Conservation (phyloP, 192 early-diverging fungal genomes). For the Coemansia sp. region DNA sequence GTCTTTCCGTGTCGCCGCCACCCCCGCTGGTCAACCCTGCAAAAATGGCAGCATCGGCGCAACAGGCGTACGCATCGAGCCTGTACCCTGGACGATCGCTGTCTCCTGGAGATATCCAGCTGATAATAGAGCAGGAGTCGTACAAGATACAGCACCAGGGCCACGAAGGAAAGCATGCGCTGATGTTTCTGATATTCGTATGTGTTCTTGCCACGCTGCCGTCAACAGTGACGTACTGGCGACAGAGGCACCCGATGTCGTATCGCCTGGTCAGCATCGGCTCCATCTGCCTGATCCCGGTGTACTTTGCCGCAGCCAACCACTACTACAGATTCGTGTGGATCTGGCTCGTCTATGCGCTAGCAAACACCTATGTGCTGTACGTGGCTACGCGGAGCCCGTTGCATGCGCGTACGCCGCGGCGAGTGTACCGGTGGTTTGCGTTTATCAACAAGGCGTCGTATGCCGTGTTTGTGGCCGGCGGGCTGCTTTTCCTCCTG, state of each 20-base stretch:
- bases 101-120: slow-evolving; percentile 18
- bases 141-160: slow-evolving; percentile 35
- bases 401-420: slow-evolving; percentile 36
- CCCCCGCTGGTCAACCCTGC: slow-evolving; percentile 1
- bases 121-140: slow-evolving; percentile 23
- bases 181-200: slow-evolving; percentile 47
- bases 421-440: slow-evolving; percentile 53
- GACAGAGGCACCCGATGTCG: slow-evolving; percentile 33
- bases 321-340: slow-evolving; percentile 39
- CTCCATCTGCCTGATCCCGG: slow-evolving; percentile 47
- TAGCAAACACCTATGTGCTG: slow-evolving; percentile 34
- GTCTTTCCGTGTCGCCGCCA: not conserved
- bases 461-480: slow-evolving; percentile 36
- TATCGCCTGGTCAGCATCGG: slow-evolving; percentile 44
- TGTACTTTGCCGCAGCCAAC: slow-evolving; percentile 43
- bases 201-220: slow-evolving; percentile 45
- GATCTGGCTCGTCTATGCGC: slow-evolving; percentile 36
- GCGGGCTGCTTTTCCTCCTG: slow-evolving; percentile 29
- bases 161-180: slow-evolving; percentile 37
- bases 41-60: slow-evolving; percentile 23
- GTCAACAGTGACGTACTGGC: slow-evolving; percentile 35
- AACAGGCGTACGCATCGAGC: slow-evolving; percentile 19
- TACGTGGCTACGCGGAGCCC: slow-evolving; percentile 43
- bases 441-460: slow-evolving; percentile 49
- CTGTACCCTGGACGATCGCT: slow-evolving; percentile 33